phyloP scores from a whole-genome alignment of 768 basidiomycete species.

The Amanita phalloides region DNA sequence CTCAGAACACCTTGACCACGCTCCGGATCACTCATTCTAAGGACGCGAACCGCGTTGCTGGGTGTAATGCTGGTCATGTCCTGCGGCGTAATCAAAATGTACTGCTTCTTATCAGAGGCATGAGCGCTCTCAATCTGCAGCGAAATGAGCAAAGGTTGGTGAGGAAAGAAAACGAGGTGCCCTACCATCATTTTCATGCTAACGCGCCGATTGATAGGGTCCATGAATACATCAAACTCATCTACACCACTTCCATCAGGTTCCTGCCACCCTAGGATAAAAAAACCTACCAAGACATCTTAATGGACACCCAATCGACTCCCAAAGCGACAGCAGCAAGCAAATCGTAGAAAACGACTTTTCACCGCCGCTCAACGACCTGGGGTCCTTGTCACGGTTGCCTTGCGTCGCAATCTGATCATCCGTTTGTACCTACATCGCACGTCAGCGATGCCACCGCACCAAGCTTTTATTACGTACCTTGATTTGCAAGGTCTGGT shows the following conservation, averaged over 20 bases:
- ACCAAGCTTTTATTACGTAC: constrained; percentile 15
- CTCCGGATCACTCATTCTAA: constrained; percentile 72
- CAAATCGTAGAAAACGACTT: constrained; percentile 97
- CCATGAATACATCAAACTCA: constrained; percentile 99
- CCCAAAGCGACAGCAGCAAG: constrained; percentile 90
- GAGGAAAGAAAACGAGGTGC: not conserved
- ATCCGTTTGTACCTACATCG: constrained; percentile 68
- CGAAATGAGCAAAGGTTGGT: not conserved
- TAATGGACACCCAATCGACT: constrained; percentile 88
- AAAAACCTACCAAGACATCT: constrained; percentile 67
- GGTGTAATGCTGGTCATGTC: constrained; percentile 70
- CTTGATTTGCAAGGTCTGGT: constrained; percentile 54
- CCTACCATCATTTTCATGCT: constrained; percentile 93
- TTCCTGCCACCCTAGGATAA: not conserved
- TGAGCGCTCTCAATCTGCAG: constrained; percentile 81
- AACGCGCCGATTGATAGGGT: constrained; percentile 82
- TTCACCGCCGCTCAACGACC: constrained; percentile 85
- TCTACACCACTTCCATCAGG: constrained; percentile 30
- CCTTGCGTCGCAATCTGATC: constrained; percentile 59
- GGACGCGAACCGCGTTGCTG: constrained; percentile 62
- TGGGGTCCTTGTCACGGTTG: constrained; percentile 69
- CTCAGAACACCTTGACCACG: constrained; percentile 43
- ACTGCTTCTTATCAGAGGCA: constrained; percentile 80
- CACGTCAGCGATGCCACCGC: not conserved
- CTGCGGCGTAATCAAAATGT: constrained; percentile 93